These are phyloP conservation scores for Huntiella decipiens DNA, from an alignment of 2,329 filamentous ascomycete genomes.

Conservation along the genomic window DNA sequence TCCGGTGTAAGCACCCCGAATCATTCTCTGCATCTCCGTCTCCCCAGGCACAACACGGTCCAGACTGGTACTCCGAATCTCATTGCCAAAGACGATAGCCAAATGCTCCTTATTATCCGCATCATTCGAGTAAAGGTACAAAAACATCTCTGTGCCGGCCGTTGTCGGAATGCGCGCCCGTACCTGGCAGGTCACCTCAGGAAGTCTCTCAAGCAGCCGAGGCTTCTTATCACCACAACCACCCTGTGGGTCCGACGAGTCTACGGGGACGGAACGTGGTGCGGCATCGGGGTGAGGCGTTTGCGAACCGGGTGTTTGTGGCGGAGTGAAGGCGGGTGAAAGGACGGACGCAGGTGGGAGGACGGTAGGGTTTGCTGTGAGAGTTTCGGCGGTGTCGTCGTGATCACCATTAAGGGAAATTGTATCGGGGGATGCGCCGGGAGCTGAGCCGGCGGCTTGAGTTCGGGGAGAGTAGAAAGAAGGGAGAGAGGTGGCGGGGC, in stretches of 20 bases:
- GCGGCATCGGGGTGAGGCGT: conserved; percentile 26
- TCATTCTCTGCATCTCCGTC: conserved; percentile 81
- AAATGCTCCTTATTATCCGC: conserved; percentile 91
- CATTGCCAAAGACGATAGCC: conserved; percentile 84
- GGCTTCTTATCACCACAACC: conserved; percentile 47
- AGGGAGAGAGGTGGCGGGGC: conserved; percentile 4
- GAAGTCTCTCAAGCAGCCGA: conserved; percentile 54
- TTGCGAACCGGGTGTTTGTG: conserved; percentile 39
- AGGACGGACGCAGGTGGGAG: conserved; percentile 49
- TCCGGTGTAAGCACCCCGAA: conserved; percentile 80
- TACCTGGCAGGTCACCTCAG: conserved; percentile 80
- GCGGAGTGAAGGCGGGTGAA: conserved; percentile 69
- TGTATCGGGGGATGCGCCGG: conserved; percentile 4
- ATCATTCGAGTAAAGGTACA: conserved; percentile 86
- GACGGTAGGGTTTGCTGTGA: conserved; percentile 5
- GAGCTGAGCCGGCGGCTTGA: not conserved
- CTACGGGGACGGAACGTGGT: conserved; percentile 38
- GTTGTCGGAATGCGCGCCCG: conserved; percentile 89
- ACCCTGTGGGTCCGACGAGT: conserved; percentile 36
- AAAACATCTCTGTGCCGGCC: conserved; percentile 82
- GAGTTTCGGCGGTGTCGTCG: conserved; percentile 1
- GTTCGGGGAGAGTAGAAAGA: conserved; percentile 13
- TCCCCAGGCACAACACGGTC: conserved; percentile 56
- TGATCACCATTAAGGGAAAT: conserved; percentile 6
- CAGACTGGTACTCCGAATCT: conserved; percentile 56